A percentile compares a stretch with the other conserved stretches of the same genome.
These are phyloP conservation scores for Hanseniaspora thailandica DNA, from an alignment of 805 yeast species.

Conservation along the genomic window DNA sequence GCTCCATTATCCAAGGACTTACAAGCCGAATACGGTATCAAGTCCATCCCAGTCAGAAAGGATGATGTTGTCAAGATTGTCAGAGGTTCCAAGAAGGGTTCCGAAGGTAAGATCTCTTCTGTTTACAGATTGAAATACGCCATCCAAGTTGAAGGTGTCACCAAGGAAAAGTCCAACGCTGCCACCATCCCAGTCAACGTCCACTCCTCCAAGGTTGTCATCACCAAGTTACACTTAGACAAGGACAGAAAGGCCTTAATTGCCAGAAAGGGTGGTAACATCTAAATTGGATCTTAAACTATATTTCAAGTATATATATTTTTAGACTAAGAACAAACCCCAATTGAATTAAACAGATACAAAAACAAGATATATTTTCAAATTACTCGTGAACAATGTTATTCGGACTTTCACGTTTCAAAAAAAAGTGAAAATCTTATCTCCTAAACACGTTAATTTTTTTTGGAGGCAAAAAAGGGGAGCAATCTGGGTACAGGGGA, in stretches of 20 bases:
- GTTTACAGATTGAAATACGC: conserved; percentile 98
- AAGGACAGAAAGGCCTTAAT: conserved; percentile 97
- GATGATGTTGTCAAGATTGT: conserved; percentile 91
- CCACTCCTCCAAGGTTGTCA: conserved; percentile 97
- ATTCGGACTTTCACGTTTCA: not conserved
- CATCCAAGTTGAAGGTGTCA: conserved; percentile 91
- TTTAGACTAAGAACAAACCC: conserved; percentile 13
- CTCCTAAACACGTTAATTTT: not conserved
- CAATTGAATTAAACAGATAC: not conserved
- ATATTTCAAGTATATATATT: conserved; percentile 1
- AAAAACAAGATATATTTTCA: not conserved
- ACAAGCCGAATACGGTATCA: conserved; percentile 92
- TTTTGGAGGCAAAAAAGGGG: not conserved
- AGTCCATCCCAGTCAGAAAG: conserved; percentile 93
- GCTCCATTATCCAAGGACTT: conserved; percentile 99
- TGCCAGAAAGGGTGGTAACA: conserved; percentile 94
- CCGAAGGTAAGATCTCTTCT: conserved; percentile 94
- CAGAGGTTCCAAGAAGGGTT: conserved; percentile 99
- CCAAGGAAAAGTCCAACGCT: conserved; percentile 96
- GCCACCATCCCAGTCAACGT: conserved; percentile 93
- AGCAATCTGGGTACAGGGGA: not conserved
- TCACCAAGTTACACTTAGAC: conserved; percentile 96
- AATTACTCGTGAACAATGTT: not conserved
- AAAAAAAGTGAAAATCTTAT: not conserved
- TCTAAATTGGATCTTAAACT: conserved; percentile 37